Conservation (phyloP, 2,329 filamentous ascomycete genomes). For the Balansia obtecta region DNA sequence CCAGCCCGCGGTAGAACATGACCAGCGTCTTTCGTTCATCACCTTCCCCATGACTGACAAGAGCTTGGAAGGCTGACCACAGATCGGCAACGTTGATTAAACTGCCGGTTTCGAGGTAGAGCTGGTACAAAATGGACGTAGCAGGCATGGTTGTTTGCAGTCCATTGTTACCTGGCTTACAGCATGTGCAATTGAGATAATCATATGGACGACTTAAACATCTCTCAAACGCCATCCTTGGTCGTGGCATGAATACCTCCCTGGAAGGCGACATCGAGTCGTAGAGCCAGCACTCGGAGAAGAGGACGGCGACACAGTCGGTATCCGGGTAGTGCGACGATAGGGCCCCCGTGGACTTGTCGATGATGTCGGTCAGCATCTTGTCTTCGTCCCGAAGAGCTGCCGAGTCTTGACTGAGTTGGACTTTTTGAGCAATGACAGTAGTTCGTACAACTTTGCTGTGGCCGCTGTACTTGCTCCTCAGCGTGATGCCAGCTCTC, state of each 20-base stretch:
- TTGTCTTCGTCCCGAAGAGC: constrained; percentile 58
- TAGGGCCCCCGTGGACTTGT: constrained; percentile 26
- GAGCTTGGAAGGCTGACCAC: constrained; percentile 62
- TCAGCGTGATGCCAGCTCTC: constrained; percentile 38
- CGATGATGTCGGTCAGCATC: constrained; percentile 54
- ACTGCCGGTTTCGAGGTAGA: constrained; percentile 65
- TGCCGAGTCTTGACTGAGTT: constrained; percentile 63
- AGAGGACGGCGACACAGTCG: constrained; percentile 32
- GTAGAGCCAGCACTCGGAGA: constrained; percentile 66
- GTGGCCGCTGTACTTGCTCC: constrained; percentile 64
- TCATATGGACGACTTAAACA: constrained; percentile 62
- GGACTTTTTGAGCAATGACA: constrained; percentile 69
- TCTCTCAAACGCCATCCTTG: constrained; percentile 57
- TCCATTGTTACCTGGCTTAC: constrained; percentile 34
- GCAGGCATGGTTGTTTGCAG: constrained; percentile 52
- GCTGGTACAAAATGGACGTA: constrained; percentile 62
- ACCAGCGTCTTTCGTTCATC: constrained; percentile 51
- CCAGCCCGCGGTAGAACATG: constrained; percentile 72
- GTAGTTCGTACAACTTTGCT: constrained; percentile 62
- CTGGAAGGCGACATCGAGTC: constrained; percentile 56
- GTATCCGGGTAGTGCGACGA: constrained; percentile 13
- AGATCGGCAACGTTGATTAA: constrained; percentile 71
- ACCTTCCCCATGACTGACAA: constrained; percentile 35
- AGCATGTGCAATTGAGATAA: constrained; percentile 65
- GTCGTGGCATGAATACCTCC: constrained; percentile 64